Percentiles rank a stretch among this genome's conserved stretches.
Conservation (phyloP, 164 flowering plant species). For the Platanus orientalis region DNA sequence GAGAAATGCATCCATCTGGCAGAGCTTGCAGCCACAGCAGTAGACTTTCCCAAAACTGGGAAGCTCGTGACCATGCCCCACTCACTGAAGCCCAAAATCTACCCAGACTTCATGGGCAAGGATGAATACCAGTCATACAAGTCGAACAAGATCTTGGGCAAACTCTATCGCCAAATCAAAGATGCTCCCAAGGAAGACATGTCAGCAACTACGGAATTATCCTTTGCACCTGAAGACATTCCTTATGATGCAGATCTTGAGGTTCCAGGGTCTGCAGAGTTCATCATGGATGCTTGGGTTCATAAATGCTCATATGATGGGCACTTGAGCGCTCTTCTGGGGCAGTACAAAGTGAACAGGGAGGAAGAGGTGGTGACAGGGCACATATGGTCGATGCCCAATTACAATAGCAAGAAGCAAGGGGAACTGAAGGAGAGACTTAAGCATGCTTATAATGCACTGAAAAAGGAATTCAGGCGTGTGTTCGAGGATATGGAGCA, state of each 20-base stretch:
- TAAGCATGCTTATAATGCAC: conserved; percentile 58
- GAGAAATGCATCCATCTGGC: conserved; percentile 71
- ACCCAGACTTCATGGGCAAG: conserved; percentile 96
- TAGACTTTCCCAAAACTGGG: conserved; percentile 98
- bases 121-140: conserved; percentile 57
- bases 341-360: conserved; percentile 61
- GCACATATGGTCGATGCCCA: conserved; percentile 88
- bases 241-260: conserved; percentile 65
- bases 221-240: conserved; percentile 25
- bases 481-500: conserved; percentile 47
- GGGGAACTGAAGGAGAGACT: conserved; percentile 84
- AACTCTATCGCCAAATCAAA: conserved; percentile 53
- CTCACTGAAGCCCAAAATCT: conserved; percentile 63
- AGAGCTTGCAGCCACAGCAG: conserved; percentile 84
- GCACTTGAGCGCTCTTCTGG: conserved; percentile 59
- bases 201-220: conserved; percentile 16
- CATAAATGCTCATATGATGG: conserved; percentile 71
- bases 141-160: conserved; percentile 73
- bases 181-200: conserved; percentile 39
- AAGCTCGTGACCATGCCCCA: conserved; percentile 64
- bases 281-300: conserved; percentile 64
- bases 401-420: conserved; percentile 59
- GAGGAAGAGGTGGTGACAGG: conserved; percentile 95
- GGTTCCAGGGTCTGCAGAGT: conserved; percentile 48
- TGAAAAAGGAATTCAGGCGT: conserved; percentile 63